phyloP scores from a whole-genome alignment of 352 stramenopile species.

The Pythium sp. region DNA sequence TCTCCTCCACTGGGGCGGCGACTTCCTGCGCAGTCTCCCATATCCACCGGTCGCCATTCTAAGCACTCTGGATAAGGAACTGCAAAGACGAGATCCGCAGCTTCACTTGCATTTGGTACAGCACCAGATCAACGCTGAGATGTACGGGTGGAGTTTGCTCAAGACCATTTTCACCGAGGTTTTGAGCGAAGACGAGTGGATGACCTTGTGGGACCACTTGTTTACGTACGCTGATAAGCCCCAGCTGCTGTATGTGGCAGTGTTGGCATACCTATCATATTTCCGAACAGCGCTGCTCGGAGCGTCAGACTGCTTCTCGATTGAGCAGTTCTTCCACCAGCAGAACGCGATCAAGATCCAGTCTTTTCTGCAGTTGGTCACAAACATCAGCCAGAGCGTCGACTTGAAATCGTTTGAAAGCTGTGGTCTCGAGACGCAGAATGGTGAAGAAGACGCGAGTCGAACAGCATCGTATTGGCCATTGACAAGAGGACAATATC shows the following conservation, averaged over 20 bases:
- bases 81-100: slow-evolving; percentile 66
- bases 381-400: slow-evolving; percentile 47
- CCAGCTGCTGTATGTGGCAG: slow-evolving; percentile 55
- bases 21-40: slow-evolving; percentile 82
- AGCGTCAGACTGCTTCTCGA: slow-evolving; percentile 49
- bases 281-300: slow-evolving; percentile 62
- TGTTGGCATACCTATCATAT: slow-evolving; percentile 73
- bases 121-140: slow-evolving; percentile 53
- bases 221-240: slow-evolving; percentile 72
- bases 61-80: slow-evolving; percentile 58
- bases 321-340: slow-evolving; percentile 85
- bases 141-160: slow-evolving; percentile 86
- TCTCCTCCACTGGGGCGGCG: slow-evolving; percentile 81
- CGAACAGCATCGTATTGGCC: slow-evolving; percentile 39
- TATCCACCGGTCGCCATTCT: slow-evolving; percentile 79
- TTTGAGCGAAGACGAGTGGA: slow-evolving; percentile 84
- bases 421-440: slow-evolving; percentile 6
- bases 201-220: slow-evolving; percentile 87
- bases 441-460: background rate
- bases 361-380: slow-evolving; percentile 63
- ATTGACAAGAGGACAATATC: slow-evolving; percentile 68
- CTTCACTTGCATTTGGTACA: slow-evolving; percentile 78
- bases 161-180: slow-evolving; percentile 89
- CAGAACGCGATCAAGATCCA: slow-evolving; percentile 80
- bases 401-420: slow-evolving; percentile 31